Evolutionary conservation across 2,329 filamentous ascomycete genomes (phyloP), one percentile per base, ranked within the genome.

Genomic region (Helminthosporium solani): DNA sequence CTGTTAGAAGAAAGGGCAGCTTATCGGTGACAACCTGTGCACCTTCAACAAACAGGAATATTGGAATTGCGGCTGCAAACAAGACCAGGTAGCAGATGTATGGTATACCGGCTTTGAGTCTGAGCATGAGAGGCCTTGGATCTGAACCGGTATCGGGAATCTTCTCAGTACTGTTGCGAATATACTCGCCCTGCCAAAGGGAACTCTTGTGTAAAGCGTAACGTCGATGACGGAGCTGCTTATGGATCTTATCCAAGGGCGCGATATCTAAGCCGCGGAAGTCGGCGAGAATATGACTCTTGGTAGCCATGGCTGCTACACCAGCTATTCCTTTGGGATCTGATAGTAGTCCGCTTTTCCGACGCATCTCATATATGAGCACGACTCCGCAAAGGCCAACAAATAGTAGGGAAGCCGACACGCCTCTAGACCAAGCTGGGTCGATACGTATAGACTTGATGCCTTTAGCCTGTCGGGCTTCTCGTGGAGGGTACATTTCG

Each of bases 281-380:
- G 61, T 90, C 86, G 68, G 83, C 83, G 52, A 89, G 71, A 62
- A 89, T 87, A 54, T 89, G 86, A 52, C 80, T 83, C 50, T 82
- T 81, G 2, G 87, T 86, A 8, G 86, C 86, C 85, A 90, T 88
- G 45, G 85, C 82, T 5, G 86, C 86, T 30, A 89, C 76, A 1
- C 86, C 86, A 1, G 86, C 85, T 41, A 90, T 87, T 5, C 86
- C 86, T 54, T 82, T 83, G 6, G 87, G 85, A 60, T 89, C 84
- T 5, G 81, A 80, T 2, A 83, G 67, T 14, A 90, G 73, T 0
- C 86, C 86, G 3, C 84, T 86, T 31, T 80, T 82, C 18, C 86
- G 75, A 14, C 75, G 78, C 34, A 88, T 77, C 49, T 83, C 76
- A 54, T 78, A 81, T 34, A 87, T 75, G 3, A 89, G 72, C 2